A percentile compares a stretch with the other conserved stretches of the same genome.
Evolutionary conservation across 371 early-diverging fungal species (phyloP).

Genomic region (Chytridium lagenaria): DNA sequence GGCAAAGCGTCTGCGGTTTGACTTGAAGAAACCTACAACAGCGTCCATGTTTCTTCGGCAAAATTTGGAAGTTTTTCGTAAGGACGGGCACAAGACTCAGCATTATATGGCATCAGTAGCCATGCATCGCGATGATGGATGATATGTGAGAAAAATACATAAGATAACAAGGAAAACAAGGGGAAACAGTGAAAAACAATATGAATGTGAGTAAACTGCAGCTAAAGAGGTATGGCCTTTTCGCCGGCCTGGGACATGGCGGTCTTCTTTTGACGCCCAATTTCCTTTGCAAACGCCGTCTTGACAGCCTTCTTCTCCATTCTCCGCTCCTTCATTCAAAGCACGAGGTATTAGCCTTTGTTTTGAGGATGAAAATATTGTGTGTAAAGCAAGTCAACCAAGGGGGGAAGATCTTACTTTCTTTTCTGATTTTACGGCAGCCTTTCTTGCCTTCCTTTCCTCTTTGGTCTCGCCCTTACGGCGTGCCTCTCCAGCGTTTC

Average conservation of each 20-base stretch:
- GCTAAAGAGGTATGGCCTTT: neutral
- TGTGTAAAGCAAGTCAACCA: no score
- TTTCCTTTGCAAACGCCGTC: conserved; percentile 72
- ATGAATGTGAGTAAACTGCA: neutral
- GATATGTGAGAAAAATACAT: conserved; percentile 1
- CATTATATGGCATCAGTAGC: no score
- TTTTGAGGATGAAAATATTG: no score
- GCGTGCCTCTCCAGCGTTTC: conserved; percentile 64
- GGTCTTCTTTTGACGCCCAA: conserved; percentile 35
- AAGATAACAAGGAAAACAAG: neutral
- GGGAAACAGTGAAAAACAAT: neutral
- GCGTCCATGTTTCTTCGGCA: neutral
- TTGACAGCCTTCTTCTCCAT: conserved; percentile 77
- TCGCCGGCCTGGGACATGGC: conserved; percentile 19
- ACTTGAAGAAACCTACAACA: conserved; percentile 2
- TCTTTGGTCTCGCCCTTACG: conserved; percentile 79
- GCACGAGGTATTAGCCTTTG: no score
- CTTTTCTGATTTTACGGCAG: conserved; percentile 76
- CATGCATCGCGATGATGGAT: no score
- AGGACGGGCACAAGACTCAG: no score
- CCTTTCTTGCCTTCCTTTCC: conserved; percentile 89
- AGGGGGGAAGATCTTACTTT: conserved; percentile 52
- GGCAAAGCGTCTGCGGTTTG: conserved; percentile 38
- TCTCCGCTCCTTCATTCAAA: conserved; percentile 51
- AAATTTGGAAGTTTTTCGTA: neutral